Percentiles rank a stretch among this genome's conserved stretches.
These are phyloP conservation scores for Gentiana macrophylla DNA, from an alignment of 257 asterid genomes.

Conservation along the genomic window DNA sequence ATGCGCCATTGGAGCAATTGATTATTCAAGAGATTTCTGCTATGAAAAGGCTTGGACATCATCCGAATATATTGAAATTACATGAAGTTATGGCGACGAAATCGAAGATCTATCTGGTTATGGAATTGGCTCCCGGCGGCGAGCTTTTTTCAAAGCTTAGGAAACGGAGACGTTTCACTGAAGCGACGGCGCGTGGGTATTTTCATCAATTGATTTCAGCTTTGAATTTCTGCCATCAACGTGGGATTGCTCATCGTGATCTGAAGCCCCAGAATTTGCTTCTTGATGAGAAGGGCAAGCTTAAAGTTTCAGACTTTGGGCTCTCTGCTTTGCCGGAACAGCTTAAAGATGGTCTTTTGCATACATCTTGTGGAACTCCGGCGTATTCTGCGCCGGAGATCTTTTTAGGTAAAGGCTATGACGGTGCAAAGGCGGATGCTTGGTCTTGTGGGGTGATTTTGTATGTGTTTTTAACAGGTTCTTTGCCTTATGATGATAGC, in stretches of 20 bases:
- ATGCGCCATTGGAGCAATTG: conserved; percentile 50
- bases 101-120: conserved; percentile 69
- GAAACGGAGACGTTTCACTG: conserved; percentile 53
- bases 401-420: conserved; percentile 54
- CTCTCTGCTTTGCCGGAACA: conserved; percentile 82
- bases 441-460: conserved; percentile 89
- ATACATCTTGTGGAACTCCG: conserved; percentile 89
- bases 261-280: conserved; percentile 87
- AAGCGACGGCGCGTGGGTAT: conserved; percentile 38
- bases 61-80: conserved; percentile 65
- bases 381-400: conserved; percentile 92
- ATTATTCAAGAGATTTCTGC: conserved; percentile 77
- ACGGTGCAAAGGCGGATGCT: conserved; percentile 84
- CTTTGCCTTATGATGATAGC: conserved; percentile 60
- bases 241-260: conserved; percentile 86
- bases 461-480: conserved; percentile 52
- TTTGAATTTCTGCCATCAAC: conserved; percentile 61
- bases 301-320: conserved; percentile 77
- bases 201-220: conserved; percentile 72
- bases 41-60: conserved; percentile 75
- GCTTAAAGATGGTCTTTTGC: conserved; percentile 42
- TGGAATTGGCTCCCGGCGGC: conserved; percentile 87
- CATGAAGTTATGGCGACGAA: conserved; percentile 83
- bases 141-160: conserved; percentile 55
- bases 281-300: conserved; percentile 40